These are phyloP conservation scores for Blastobotrys parvus DNA, from an alignment of 805 yeast genomes.

Conservation along the genomic window DNA sequence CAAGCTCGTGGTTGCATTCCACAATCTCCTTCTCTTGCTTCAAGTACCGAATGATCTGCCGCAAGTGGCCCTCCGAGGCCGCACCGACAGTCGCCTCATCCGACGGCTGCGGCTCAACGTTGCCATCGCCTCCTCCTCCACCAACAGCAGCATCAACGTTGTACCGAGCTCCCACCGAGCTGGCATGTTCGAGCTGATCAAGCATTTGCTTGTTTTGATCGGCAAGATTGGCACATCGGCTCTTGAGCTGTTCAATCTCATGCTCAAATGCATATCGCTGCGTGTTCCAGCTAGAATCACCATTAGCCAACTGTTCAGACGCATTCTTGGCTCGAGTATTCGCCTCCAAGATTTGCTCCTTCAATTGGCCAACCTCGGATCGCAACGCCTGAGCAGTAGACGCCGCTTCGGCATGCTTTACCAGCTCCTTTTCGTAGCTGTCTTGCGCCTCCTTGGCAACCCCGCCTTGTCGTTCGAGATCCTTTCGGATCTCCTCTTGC, in stretches of 20 bases:
- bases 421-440: conserved; percentile 49
- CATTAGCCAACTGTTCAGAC: conserved; percentile 27
- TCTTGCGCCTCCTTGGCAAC: conserved; percentile 42
- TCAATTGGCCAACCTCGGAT: conserved; percentile 26
- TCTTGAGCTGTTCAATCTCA: conserved; percentile 38
- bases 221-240: conserved; percentile 46
- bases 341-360: conserved; percentile 22
- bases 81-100: conserved; percentile 8
- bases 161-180: conserved; percentile 1
- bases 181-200: conserved; percentile 50
- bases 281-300: conserved; percentile 39
- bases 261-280: conserved; percentile 38
- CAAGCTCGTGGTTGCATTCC: conserved; percentile 47
- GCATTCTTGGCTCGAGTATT: conserved; percentile 26
- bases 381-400: conserved; percentile 35
- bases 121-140: conserved; percentile 1
- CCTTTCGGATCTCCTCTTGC: conserved; percentile 25
- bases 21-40: conserved; percentile 70
- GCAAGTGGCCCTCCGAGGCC: conserved; percentile 21
- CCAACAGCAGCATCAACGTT: conserved; percentile 1
- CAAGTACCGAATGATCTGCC: conserved; percentile 51
- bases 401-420: conserved; percentile 45
- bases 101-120: neutral
- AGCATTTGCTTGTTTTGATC: conserved; percentile 62
- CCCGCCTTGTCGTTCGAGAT: conserved; percentile 37